Evolutionary conservation across 1,139 yeast species (phyloP).

Genomic region (Wickerhamiella infanticola): DNA sequence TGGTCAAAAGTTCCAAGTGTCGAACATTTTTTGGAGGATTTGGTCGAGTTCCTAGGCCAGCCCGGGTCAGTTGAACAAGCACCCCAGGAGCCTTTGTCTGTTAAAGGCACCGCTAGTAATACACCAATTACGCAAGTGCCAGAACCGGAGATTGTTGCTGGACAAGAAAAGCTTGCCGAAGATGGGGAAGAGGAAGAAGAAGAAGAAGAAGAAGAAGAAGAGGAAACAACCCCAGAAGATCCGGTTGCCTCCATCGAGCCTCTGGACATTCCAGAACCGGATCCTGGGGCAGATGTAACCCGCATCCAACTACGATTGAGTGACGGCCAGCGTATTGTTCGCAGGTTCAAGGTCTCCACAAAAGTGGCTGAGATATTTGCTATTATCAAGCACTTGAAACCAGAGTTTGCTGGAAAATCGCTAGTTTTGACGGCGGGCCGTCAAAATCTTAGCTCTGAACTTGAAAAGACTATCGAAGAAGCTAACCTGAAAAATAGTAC

Average conservation of each 20-base stretch:
- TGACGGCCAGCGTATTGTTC: slow-evolving; percentile 70
- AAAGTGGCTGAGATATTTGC: slow-evolving; percentile 47
- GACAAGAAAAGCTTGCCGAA: neutral
- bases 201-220: neutral
- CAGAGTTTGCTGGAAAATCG: slow-evolving; percentile 35
- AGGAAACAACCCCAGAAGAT: slow-evolving; percentile 17
- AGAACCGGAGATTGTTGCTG: neutral
- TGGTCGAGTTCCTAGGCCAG: slow-evolving; percentile 32
- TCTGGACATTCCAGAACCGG: slow-evolving; percentile 43
- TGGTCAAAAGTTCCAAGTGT: slow-evolving; percentile 61
- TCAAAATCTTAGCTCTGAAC: slow-evolving; percentile 43
- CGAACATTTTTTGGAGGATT: slow-evolving; percentile 37
- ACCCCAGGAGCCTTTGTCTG: neutral
- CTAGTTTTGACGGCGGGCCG: slow-evolving; percentile 53
- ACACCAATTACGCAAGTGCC: neutral
- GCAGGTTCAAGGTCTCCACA: slow-evolving; percentile 46
- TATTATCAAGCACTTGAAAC: slow-evolving; percentile 36
- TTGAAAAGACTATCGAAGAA: slow-evolving; percentile 48
- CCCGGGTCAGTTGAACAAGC: slow-evolving; percentile 18
- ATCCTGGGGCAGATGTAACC: slow-evolving; percentile 39
- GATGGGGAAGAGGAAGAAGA: neutral
- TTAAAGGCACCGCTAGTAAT: neutral
- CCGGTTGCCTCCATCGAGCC: slow-evolving; percentile 34
- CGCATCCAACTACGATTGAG: slow-evolving; percentile 79
- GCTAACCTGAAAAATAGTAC: slow-evolving; percentile 76